Base-by-base conservation (phyloP, 108 stramenopile genomes). In the Licmophora abbreviata region DNA sequence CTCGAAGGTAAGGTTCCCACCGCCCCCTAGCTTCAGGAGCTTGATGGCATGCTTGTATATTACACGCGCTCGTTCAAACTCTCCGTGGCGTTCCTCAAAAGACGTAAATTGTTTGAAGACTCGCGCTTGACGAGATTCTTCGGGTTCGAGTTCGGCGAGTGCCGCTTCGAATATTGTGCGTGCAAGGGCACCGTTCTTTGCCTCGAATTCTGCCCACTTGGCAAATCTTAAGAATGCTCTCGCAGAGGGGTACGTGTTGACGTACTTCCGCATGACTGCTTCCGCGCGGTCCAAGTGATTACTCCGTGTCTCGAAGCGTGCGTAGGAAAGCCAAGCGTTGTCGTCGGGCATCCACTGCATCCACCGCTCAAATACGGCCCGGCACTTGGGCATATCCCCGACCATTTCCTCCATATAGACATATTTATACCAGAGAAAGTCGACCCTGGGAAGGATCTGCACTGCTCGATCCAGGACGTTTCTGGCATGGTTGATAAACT, bases 331-430 rank as follows among this genome's bases (percentile, higher is more conserved):
- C 95, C 95, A 99, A 1, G 95, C 97, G 50, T 93, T 83, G 63
- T 96, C 96, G 56, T 97, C 96, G 25, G 99, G 97, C 76, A 88
- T 81, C 97, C 97, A 99, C 32, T 91, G 76, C 99, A 98, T 99
- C 97, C 97, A 98, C 52, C 99, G 68, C 60, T 99, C 96, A 60
- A 97, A 99, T 40, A 99, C 93, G 10, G 83, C 74, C 9, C 99
- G 66, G 49, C 90, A 93, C 59, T 92, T 92, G 58, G 84, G 76
- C 21, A 84, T 58, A 53, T 97, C 94, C 36, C 95, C 91, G 32
- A 97, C 78, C 90, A 95, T 88, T 63, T 98, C 99, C 76, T 99
- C 99, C 93, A 99, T 83, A 64, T 93, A 98, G 40, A 76, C 81
- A 64, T 98, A 99, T 69, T 98, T 98, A 79, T 97, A 97, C 99